Conservation (phyloP, 495 filamentous ascomycete genomes). For the Rusavskia elegans region DNA sequence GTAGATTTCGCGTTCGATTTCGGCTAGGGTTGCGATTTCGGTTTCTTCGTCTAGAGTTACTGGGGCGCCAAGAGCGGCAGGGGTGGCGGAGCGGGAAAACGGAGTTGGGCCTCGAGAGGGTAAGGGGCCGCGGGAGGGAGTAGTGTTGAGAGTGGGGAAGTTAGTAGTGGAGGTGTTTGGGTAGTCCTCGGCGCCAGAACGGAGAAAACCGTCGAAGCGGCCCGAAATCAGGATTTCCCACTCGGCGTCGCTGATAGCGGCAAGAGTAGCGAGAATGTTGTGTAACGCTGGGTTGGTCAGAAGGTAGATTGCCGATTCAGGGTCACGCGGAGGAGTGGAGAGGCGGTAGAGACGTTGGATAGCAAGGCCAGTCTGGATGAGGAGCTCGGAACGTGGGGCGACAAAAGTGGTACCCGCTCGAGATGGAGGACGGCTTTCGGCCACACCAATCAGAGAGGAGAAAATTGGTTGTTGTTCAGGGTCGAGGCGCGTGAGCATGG, state of each 20-base stretch:
- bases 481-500: conserved; percentile 77
- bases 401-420: conserved; percentile 24
- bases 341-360: conserved; percentile 78
- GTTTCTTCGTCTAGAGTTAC: conserved; percentile 89
- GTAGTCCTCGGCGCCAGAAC: conserved; percentile 67
- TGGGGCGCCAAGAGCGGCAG: conserved; percentile 38
- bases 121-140: conserved; percentile 36
- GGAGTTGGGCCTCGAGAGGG: conserved; percentile 25
- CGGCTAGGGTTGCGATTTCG: conserved; percentile 75
- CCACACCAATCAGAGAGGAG: conserved; percentile 59
- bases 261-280: conserved; percentile 72
- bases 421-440: conserved; percentile 29
- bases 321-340: conserved; percentile 52
- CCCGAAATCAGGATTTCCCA: conserved; percentile 96
- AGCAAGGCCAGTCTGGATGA: conserved; percentile 55
- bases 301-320: conserved; percentile 77
- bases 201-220: conserved; percentile 92
- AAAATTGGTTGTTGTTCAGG: conserved; percentile 59
- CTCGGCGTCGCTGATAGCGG: conserved; percentile 70
- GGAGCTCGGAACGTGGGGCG: conserved; percentile 45
- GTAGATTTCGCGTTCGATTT: conserved; percentile 88
- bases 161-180: conserved; percentile 14
- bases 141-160: conserved; percentile 20
- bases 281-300: conserved; percentile 70
- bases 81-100: conserved; percentile 24